phyloP scores from a whole-genome alignment of 2,329 filamentous ascomycete species.

The Neofusicoccum umdonicola region DNA sequence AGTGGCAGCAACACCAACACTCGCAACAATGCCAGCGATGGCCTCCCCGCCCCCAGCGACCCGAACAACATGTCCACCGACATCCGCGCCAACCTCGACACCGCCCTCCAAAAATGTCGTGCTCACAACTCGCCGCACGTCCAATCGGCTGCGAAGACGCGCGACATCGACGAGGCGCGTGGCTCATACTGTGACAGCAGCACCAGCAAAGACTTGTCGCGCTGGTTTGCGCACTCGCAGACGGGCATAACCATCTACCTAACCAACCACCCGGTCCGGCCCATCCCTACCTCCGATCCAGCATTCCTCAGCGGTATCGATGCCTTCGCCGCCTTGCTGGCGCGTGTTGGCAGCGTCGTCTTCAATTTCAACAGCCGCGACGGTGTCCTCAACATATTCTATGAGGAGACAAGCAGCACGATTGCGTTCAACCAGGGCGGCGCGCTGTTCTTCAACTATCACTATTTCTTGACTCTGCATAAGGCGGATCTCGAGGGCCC shows the following conservation, averaged over 20 bases:
- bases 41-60: not conserved
- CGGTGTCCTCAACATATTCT: constrained; percentile 59
- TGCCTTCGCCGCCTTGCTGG: not conserved
- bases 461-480: constrained; percentile 82
- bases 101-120: constrained; percentile 75
- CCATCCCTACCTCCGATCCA: not conserved
- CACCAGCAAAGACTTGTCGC: constrained; percentile 66
- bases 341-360: not conserved
- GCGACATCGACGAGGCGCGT: constrained; percentile 70
- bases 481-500: constrained; percentile 38
- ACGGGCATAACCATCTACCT: constrained; percentile 15
- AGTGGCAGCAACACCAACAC: not conserved
- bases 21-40: not conserved
- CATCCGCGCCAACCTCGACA: constrained; percentile 34
- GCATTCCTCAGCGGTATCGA: not conserved
- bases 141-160: constrained; percentile 70
- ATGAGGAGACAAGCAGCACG: constrained; percentile 44
- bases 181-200: constrained; percentile 81
- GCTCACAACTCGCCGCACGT: constrained; percentile 70
- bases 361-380: constrained; percentile 26
- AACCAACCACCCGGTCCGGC: not conserved
- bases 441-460: constrained; percentile 89
- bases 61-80: constrained; percentile 20
- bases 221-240: not conserved
- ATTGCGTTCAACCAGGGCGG: constrained; percentile 88